Evolutionary conservation across 192 early-diverging fungal genomes (phyloP).

Genomic region (Diversispora epigaea): DNA sequence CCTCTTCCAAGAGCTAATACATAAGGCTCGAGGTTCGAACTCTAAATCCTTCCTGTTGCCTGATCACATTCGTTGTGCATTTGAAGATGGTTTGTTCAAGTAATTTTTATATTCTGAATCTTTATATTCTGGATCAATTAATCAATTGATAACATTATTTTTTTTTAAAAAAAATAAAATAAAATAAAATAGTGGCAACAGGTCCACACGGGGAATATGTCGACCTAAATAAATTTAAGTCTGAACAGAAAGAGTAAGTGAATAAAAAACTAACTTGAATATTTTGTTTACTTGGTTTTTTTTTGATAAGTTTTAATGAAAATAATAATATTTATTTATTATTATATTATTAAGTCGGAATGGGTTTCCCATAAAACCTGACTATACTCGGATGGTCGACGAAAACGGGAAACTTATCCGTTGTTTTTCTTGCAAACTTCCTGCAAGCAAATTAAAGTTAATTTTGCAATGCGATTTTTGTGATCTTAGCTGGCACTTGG

Average conservation of each 20-base stretch:
- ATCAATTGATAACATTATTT: not conserved
- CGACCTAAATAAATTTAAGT: not conserved
- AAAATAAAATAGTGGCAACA: not conserved
- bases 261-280: not conserved
- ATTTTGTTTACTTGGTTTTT: not conserved
- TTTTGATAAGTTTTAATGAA: too few relatives aligned
- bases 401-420: constrained; percentile 9
- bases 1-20: constrained; percentile 5
- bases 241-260: not conserved
- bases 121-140: too few relatives aligned
- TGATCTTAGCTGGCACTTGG: constrained; percentile 21
- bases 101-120: too few relatives aligned
- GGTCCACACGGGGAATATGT: constrained; percentile 20
- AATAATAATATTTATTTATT: not conserved
- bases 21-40: constrained; percentile 9
- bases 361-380: constrained; percentile 1
- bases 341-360: not conserved
- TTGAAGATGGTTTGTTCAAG: constrained; percentile 16
- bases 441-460: not conserved
- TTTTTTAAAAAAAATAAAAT: not conserved
- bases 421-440: constrained; percentile 13
- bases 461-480: constrained; percentile 29
- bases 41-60: constrained; percentile 9
- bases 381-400: constrained; percentile 4
- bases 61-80: constrained; percentile 1